Evolutionary conservation across 78 protist species (phyloP), one percentile per base, ranked within the genome.

Genomic region (Dictyostelium purpureum): DNA sequence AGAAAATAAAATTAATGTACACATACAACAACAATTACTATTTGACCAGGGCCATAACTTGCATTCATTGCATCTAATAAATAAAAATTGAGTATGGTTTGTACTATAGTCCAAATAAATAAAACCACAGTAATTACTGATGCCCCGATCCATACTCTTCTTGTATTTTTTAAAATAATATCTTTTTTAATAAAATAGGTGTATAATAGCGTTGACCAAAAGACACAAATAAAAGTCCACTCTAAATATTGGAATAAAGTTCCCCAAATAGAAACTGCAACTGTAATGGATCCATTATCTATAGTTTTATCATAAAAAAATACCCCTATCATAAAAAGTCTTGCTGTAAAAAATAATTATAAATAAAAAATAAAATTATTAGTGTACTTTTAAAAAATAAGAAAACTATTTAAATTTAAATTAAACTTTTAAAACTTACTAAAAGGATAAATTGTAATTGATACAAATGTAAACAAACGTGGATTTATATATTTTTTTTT

Each of bases 401-500:
- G 2, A 49, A 49, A 16, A 9, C 7, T 49, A 16, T 49, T 57
- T 57, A 6, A 19, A 21, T 26, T 26, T 61, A 3, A 19, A 38
- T 37, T 66, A 4, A 18, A 3, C 9, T 37, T 21, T 21, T 33
- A 18, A 14, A 19, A 38, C 54, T 67, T 38, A 67, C 45, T 10
- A 40, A 67, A 33, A 28, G 51, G 54, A 18, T 67, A 33, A 21
- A 38, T 38, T 21, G 76, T 33, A 38, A 38, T 38, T n/a, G 45
- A 38, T 19, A 38, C 7, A 38, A 37, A 67, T 67, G 45, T 67
- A 9, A 19, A 19, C 16, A 38, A 67, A 37, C 76, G 26, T n/a
- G 51, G 43, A 40, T 67, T 67, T 19, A 67, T n/a, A 67, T n/a
- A 40, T 67, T 38, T 67, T 6, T 67, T 67, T 38, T 67, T 67